phyloP scores from a whole-genome alignment of 805 yeast species.

The Lipomyces orientalis region DNA sequence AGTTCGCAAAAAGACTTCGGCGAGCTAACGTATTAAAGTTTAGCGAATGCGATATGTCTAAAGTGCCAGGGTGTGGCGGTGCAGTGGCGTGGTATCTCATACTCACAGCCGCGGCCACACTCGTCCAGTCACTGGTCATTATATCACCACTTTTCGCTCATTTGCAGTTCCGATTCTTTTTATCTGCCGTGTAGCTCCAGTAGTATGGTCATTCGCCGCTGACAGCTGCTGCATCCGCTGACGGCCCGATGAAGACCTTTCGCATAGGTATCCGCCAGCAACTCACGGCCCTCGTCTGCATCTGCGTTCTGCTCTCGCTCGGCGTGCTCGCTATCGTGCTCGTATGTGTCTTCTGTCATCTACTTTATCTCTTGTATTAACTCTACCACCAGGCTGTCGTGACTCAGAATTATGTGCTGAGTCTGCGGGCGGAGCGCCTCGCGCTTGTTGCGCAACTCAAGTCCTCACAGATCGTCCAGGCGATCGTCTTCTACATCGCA shows the following conservation, averaged over 20 bases:
- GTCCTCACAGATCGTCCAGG: constrained; percentile 77
- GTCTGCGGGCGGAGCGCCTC: constrained; percentile 70
- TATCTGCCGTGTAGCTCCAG: neutral
- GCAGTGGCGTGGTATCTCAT: too few species aligned
- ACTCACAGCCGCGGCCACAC: neutral
- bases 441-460: constrained; percentile 81
- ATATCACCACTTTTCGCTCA: too few species aligned
- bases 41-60: too few species aligned
- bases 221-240: neutral
- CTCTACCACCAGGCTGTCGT: constrained; percentile 61
- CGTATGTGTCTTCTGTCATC: constrained; percentile 42
- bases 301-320: constrained; percentile 69
- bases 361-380: constrained; percentile 25
- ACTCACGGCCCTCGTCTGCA: constrained; percentile 66
- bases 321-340: constrained; percentile 72
- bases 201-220: neutral
- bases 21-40: too few species aligned
- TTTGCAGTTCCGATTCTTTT: too few species aligned
- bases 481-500: constrained; percentile 64
- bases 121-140: neutral
- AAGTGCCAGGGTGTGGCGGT: too few species aligned
- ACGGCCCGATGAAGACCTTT: constrained; percentile 16
- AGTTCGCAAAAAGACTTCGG: too few species aligned
- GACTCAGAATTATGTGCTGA: constrained; percentile 55
- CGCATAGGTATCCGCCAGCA: constrained; percentile 70